Conservation (phyloP, 768 basidiomycete species). For the Mycena vulgaris region DNA sequence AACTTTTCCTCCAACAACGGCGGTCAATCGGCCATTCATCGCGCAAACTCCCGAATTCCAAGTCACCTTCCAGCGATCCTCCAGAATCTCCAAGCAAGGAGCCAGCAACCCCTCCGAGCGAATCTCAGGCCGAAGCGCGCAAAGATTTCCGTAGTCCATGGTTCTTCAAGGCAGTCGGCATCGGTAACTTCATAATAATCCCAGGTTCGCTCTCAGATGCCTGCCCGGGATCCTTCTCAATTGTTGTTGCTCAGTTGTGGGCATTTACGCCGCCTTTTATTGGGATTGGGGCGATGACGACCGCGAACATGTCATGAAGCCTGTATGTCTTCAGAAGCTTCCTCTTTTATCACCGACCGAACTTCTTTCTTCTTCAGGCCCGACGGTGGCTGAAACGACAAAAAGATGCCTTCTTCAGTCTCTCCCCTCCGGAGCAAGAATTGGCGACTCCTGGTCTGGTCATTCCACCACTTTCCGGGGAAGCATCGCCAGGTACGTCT, state of each 20-base stretch:
- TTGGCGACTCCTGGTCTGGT: constrained; percentile 33
- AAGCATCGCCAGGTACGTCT: constrained; percentile 1
- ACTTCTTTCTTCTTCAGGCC: constrained; percentile 48
- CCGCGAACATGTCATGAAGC: constrained; percentile 64
- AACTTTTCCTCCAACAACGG: constrained; percentile 8
- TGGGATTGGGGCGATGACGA: constrained; percentile 50
- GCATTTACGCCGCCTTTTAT: constrained; percentile 33
- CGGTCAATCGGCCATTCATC: constrained; percentile 13
- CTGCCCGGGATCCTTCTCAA: neutral
- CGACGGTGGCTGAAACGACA: constrained; percentile 61
- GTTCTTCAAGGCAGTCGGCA: constrained; percentile 34
- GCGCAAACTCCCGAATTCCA: constrained; percentile 14
- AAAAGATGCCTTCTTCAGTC: constrained; percentile 58
- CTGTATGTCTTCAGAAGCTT: constrained; percentile 49
- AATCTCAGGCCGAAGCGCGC: neutral
- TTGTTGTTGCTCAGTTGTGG: constrained; percentile 23
- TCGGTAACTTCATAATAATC: constrained; percentile 36
- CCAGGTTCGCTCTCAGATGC: constrained; percentile 21
- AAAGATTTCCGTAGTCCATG: constrained; percentile 37
- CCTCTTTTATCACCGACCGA: neutral
- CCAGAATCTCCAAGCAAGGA: neutral
- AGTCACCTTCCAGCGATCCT: neutral
- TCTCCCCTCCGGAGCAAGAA: constrained; percentile 60
- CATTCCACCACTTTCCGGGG: neutral
- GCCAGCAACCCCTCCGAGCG: neutral